phyloP scores from a whole-genome alignment of 371 early-diverging fungal species.

The Syncephalastrum monosporum region DNA sequence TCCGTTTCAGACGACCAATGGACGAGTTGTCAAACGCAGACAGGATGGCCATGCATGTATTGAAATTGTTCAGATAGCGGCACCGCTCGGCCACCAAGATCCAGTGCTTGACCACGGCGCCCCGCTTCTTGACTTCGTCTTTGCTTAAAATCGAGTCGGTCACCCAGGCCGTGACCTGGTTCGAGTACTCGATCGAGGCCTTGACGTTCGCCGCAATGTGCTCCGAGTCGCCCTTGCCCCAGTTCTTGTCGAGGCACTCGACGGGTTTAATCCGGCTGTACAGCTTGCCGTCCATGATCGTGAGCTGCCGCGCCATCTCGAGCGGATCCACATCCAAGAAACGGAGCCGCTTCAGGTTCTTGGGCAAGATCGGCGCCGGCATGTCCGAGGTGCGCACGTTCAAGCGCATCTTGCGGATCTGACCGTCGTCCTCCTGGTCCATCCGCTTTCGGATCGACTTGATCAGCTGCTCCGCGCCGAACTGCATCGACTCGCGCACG shows the following conservation, averaged over 20 bases:
- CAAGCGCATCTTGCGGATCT: constrained; percentile 67
- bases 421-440: constrained; percentile 56
- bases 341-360: constrained; percentile 57
- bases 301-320: constrained; percentile 86
- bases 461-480: constrained; percentile 71
- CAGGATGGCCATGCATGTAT: constrained; percentile 87
- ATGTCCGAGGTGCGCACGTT: constrained; percentile 63
- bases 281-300: constrained; percentile 70
- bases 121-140: constrained; percentile 78
- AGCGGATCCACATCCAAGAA: constrained; percentile 79
- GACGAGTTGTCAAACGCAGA: constrained; percentile 89
- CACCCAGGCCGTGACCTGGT: constrained; percentile 88
- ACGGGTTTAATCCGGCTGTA: constrained; percentile 70
- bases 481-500: constrained; percentile 73
- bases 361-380: constrained; percentile 73
- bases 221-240: constrained; percentile 63
- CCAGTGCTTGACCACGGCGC: constrained; percentile 74
- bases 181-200: constrained; percentile 64
- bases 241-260: constrained; percentile 80
- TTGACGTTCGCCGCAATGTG: constrained; percentile 64
- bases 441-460: constrained; percentile 73
- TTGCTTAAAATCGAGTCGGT: constrained; percentile 80
- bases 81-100: constrained; percentile 84
- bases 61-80: constrained; percentile 84
- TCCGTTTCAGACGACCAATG: constrained; percentile 84